Evolutionary conservation across 441 rosid species (phyloP).

Genomic region (Eruca vesicaria): DNA sequence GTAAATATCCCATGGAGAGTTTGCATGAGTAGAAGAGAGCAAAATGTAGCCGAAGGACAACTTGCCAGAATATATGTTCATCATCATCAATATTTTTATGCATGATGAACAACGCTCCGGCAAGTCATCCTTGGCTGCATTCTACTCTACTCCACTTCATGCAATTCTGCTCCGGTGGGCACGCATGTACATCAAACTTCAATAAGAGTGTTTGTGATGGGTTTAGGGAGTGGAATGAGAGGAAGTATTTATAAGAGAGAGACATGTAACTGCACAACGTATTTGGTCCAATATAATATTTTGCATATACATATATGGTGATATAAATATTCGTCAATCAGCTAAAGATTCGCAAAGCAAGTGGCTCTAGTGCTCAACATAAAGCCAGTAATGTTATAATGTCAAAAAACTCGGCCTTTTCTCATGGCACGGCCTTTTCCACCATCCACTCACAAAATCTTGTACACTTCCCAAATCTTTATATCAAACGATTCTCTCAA

Average conservation of each 20-base stretch:
- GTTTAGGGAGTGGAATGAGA: constrained; percentile 8
- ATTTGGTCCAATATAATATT: constrained; percentile 22
- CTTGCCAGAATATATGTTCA: constrained; percentile 37
- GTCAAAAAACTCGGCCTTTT: constrained; percentile 34
- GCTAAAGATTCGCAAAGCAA: constrained; percentile 35
- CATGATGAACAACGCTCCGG: constrained; percentile 38
- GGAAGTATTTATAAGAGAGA: constrained; percentile 27
- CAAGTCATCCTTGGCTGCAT: constrained; percentile 93
- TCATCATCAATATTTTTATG: background rate
- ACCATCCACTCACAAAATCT: constrained; percentile 32
- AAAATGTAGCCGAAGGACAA: constrained; percentile 61
- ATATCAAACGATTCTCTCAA: constrained; percentile 2
- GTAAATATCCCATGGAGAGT: constrained; percentile 30
- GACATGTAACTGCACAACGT: constrained; percentile 9
- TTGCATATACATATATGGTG: background rate
- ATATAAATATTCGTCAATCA: constrained; percentile 27
- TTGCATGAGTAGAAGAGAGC: constrained; percentile 62
- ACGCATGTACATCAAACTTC: background rate
- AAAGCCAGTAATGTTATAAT: constrained; percentile 39
- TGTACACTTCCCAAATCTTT: constrained; percentile 21
- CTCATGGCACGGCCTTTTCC: constrained; percentile 22
- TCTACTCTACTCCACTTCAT: constrained; percentile 57
- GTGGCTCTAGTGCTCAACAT: constrained; percentile 41
- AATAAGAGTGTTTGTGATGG: constrained; percentile 19
- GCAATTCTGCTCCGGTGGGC: constrained; percentile 42